phyloP scores from a whole-genome alignment of 2,329 filamentous ascomycete species.

The Apiospora kogelbergensis region DNA sequence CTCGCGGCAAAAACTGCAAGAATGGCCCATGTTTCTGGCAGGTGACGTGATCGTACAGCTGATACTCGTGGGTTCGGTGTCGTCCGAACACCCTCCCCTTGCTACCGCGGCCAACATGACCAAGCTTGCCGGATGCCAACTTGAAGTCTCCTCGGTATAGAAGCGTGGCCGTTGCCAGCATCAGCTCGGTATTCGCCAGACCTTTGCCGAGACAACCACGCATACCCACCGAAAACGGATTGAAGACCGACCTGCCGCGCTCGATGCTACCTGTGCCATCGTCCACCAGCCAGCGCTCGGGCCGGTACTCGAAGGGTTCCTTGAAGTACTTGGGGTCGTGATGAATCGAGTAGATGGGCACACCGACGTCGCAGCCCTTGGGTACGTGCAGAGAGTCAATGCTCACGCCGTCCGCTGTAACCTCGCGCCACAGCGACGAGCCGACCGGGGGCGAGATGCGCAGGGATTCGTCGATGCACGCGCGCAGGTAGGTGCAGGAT shows the following conservation, averaged over 20 bases:
- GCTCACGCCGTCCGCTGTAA: neutral
- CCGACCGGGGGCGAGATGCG: conserved; percentile 15
- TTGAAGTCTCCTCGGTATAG: neutral
- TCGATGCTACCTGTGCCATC: conserved; percentile 6
- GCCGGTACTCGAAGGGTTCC: conserved; percentile 15
- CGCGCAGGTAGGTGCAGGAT: conserved; percentile 16
- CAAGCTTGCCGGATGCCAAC: neutral
- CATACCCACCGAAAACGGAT: conserved; percentile 38
- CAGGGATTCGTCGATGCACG: conserved; percentile 16
- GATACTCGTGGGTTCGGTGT: conserved; percentile 10
- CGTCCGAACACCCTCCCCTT: conserved; percentile 5
- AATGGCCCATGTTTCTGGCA: conserved; percentile 13
- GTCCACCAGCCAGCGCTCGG: conserved; percentile 16
- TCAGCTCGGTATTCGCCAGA: conserved; percentile 14
- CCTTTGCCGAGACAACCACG: conserved; percentile 41
- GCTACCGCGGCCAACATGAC: neutral
- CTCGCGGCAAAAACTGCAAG: conserved; percentile 7
- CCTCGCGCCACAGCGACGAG: conserved; percentile 14
- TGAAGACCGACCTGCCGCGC: conserved; percentile 28
- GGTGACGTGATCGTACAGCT: conserved; percentile 14
- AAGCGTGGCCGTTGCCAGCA: neutral
- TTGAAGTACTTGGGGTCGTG: conserved; percentile 14
- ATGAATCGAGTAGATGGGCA: conserved; percentile 14
- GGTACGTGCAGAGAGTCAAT: conserved; percentile 14
- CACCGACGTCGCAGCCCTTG: conserved; percentile 14